A percentile compares a stretch with the other conserved stretches of the same genome.
Conservation (phyloP, 331 rosid species). For the Phaseolus coccineus region DNA sequence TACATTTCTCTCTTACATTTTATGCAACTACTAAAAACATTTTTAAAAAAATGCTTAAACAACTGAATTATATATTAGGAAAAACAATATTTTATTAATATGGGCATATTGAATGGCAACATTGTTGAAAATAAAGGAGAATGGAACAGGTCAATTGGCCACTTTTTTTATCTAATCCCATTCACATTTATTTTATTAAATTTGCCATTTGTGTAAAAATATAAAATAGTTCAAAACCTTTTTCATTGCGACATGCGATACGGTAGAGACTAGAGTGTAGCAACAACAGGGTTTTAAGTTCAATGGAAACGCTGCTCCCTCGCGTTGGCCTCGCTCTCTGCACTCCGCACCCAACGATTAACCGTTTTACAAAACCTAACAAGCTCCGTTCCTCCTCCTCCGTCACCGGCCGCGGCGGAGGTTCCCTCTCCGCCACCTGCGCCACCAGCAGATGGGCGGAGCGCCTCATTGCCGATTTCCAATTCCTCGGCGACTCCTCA, state of each 20-base stretch:
- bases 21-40: too few relatives aligned
- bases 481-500: conserved; percentile 76
- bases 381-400: conserved; percentile 42
- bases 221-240: neutral
- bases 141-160: too few relatives aligned
- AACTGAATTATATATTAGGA: too few relatives aligned
- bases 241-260: neutral
- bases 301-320: conserved; percentile 61
- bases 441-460: conserved; percentile 99
- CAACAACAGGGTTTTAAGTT: conserved; percentile 46
- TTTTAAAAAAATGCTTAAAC: too few relatives aligned
- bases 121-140: too few relatives aligned
- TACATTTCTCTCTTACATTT: too few relatives aligned
- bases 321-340: conserved; percentile 59
- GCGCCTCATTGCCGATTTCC: conserved; percentile 89
- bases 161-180: too few relatives aligned
- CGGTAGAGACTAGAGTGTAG: neutral
- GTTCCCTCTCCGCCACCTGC: conserved; percentile 40
- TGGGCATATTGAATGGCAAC: too few relatives aligned
- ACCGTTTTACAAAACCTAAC: conserved; percentile 42
- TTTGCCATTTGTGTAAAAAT: neutral
- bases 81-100: too few relatives aligned
- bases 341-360: conserved; percentile 37
- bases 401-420: conserved; percentile 10
- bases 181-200: neutral